Evolutionary conservation across 495 filamentous ascomycete species (phyloP).

Genomic region (Ramalina peruviana): DNA sequence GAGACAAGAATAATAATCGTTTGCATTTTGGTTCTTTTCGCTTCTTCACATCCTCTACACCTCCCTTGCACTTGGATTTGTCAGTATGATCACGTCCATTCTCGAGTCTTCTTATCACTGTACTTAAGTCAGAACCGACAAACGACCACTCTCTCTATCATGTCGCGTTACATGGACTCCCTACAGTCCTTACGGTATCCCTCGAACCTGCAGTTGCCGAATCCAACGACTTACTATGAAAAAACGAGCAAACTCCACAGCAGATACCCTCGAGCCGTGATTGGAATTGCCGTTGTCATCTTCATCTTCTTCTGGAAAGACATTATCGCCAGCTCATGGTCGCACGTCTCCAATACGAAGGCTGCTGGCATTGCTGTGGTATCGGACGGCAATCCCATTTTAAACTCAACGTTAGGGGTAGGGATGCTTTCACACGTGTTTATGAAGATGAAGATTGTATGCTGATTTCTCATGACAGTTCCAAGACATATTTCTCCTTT

Average conservation of each 20-base stretch:
- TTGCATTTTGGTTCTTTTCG: too few species aligned
- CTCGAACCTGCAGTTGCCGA: constrained; percentile 1
- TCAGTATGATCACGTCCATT: too few species aligned
- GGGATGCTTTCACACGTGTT: not conserved
- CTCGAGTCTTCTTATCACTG: too few species aligned
- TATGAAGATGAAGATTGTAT: not conserved
- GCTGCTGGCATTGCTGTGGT: not conserved
- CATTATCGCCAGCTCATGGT: constrained; percentile 2
- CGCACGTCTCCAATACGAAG: not conserved
- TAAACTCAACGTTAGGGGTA: constrained; percentile 11
- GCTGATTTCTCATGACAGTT: constrained; percentile 5
- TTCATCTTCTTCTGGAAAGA: constrained; percentile 11
- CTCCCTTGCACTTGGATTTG: too few species aligned
- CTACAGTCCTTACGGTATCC: not conserved
- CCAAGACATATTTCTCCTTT: constrained; percentile 11
- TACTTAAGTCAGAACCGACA: too few species aligned
- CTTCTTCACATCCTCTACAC: too few species aligned
- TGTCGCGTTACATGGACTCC: too few species aligned
- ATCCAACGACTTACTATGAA: not conserved
- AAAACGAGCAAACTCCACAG: constrained; percentile 1
- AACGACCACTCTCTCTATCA: too few species aligned
- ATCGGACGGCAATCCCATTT: constrained; percentile 6
- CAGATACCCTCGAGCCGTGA: not conserved
- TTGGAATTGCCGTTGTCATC: constrained; percentile 1
- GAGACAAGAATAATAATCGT: too few species aligned